These are phyloP conservation scores for Immersiella caudata DNA, from an alignment of 495 filamentous ascomycete species.

Conservation along the genomic window DNA sequence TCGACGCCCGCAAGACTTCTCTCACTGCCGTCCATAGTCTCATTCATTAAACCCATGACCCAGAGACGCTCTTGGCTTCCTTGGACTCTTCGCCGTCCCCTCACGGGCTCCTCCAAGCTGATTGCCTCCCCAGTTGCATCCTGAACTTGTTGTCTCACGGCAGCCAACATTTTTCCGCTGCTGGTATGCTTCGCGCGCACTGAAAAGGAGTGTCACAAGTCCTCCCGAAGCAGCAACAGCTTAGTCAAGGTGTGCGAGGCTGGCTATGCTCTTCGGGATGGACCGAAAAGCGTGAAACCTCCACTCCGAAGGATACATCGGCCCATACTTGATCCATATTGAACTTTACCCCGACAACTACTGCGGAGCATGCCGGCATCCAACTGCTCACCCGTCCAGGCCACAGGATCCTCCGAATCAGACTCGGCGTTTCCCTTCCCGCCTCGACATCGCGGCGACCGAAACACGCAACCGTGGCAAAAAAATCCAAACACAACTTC, in stretches of 20 bases:
- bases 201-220: neutral
- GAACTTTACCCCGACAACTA: neutral
- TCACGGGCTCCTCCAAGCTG: neutral
- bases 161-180: neutral
- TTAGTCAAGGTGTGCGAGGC: neutral
- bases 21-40: no score
- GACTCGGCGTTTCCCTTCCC: neutral
- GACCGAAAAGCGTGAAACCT: conserved; percentile 5
- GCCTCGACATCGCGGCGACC: neutral
- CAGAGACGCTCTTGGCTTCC: no score
- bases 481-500: neutral
- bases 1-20: no score
- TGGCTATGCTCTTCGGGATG: neutral
- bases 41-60: no score
- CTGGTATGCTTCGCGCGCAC: conserved; percentile 2
- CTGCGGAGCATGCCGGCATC: neutral
- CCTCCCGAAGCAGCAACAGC: neutral
- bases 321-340: conserved; percentile 3
- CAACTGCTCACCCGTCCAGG: neutral
- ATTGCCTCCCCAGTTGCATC: neutral
- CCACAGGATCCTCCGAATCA: neutral
- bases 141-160: neutral
- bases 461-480: neutral
- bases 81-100: no score
- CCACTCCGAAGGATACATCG: neutral